phyloP scores from a whole-genome alignment of 306 rosid species.

The Trichosanthes truncata region DNA sequence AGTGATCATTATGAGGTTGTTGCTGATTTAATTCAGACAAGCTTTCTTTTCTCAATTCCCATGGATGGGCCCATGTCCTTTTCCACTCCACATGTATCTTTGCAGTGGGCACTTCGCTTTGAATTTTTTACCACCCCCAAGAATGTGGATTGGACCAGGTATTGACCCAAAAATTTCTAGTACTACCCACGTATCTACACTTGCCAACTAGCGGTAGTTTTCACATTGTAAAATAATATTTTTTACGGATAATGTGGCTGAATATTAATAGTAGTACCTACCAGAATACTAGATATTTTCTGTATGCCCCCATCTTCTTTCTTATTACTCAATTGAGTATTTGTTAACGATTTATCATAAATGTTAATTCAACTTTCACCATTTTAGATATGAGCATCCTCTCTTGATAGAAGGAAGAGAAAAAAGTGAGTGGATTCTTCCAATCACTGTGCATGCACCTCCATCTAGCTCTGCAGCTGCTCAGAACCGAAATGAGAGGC shows the following conservation, averaged over 20 bases:
- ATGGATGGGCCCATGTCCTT: conserved; percentile 99
- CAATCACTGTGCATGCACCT: conserved; percentile 87
- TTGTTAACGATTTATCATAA: neutral
- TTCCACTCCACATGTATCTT: conserved; percentile 87
- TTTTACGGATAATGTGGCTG: neutral
- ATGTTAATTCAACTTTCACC: neutral
- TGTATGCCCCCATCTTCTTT: neutral
- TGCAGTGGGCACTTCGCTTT: conserved; percentile 94
- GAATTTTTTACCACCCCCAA: conserved; percentile 90
- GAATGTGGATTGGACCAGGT: conserved; percentile 82
- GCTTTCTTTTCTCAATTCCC: conserved; percentile 95
- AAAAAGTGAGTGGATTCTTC: conserved; percentile 88
- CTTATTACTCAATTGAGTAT: neutral
- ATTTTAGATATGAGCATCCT: conserved; percentile 83
- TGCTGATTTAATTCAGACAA: conserved; percentile 87
- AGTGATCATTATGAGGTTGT: conserved; percentile 96
- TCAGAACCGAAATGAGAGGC: conserved; percentile 50
- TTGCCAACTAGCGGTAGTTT: neutral
- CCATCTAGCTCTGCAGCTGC: conserved; percentile 42
- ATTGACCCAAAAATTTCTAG: neutral
- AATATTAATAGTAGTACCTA: neutral
- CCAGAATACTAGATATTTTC: neutral
- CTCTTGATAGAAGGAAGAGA: conserved; percentile 87
- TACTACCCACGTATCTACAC: neutral
- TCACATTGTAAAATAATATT: neutral